phyloP scores from a whole-genome alignment of 2,329 filamentous ascomycete species.

The Lachnellula hyalina region DNA sequence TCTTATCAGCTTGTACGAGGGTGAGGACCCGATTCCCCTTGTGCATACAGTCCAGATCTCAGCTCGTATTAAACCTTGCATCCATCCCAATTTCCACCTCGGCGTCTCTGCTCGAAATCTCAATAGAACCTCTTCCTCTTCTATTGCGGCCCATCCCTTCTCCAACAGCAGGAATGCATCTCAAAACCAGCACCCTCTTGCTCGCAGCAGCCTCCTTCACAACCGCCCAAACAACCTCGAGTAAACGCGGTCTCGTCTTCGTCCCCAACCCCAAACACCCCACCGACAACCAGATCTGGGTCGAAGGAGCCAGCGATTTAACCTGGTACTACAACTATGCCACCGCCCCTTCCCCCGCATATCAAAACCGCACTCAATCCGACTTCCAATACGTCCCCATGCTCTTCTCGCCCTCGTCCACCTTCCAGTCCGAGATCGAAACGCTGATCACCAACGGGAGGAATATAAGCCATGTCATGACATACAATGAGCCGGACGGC shows the following conservation, averaged over 20 bases:
- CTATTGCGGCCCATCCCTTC: background rate
- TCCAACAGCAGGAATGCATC: slow-evolving; percentile 8
- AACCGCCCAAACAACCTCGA: slow-evolving; percentile 5
- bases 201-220: slow-evolving; percentile 8
- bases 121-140: background rate
- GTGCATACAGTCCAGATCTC: background rate
- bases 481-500: slow-evolving; percentile 76
- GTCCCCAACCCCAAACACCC: slow-evolving; percentile 51
- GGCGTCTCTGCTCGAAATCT: background rate
- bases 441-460: slow-evolving; percentile 45
- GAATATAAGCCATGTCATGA: slow-evolving; percentile 62
- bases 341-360: slow-evolving; percentile 48
- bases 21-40: background rate
- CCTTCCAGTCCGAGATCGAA: slow-evolving; percentile 57
- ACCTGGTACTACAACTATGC: slow-evolving; percentile 87
- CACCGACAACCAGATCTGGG: slow-evolving; percentile 63
- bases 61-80: background rate
- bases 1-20: background rate
- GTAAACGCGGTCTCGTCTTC: slow-evolving; percentile 70
- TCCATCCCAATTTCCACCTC: background rate
- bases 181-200: slow-evolving; percentile 8
- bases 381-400: slow-evolving; percentile 73
- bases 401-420: slow-evolving; percentile 59
- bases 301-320: slow-evolving; percentile 49
- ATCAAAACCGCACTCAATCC: slow-evolving; percentile 42